Evolutionary conservation across 352 stramenopile genomes (phyloP).

Genomic region (Blastocystis sp.): DNA sequence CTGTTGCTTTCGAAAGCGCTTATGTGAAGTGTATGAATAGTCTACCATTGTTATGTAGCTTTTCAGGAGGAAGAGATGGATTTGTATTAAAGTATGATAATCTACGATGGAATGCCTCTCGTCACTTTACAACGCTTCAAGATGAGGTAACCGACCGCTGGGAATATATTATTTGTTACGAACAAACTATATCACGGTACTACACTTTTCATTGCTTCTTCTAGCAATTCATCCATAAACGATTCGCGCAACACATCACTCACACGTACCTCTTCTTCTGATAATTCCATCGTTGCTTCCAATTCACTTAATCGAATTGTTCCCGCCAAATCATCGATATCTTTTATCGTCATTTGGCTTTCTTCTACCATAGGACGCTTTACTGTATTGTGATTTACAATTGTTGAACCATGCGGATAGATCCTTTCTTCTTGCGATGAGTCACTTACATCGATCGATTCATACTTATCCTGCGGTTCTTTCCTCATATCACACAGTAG

Average conservation of each 20-base stretch:
- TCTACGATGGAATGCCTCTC: not conserved
- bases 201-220: not conserved
- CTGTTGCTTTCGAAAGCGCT: not conserved
- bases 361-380: not conserved
- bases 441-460: not conserved
- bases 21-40: not conserved
- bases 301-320: not conserved
- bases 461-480: not conserved
- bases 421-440: not conserved
- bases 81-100: not conserved
- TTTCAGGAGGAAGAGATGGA: conserved; percentile 32
- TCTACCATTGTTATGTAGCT: not conserved
- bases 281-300: not conserved
- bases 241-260: conserved; percentile 2
- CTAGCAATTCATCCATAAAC: not conserved
- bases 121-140: not conserved
- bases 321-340: not conserved
- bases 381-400: not conserved
- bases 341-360: not conserved
- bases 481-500: not conserved
- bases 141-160: not conserved
- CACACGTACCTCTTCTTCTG: not conserved
- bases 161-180: conserved; percentile 16
- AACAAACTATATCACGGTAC: not conserved
- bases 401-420: not conserved